A percentile compares a stretch with the other conserved stretches of the same genome.
Conservation (phyloP, 306 rosid genomes). For the Ormosia semicastrata region DNA sequence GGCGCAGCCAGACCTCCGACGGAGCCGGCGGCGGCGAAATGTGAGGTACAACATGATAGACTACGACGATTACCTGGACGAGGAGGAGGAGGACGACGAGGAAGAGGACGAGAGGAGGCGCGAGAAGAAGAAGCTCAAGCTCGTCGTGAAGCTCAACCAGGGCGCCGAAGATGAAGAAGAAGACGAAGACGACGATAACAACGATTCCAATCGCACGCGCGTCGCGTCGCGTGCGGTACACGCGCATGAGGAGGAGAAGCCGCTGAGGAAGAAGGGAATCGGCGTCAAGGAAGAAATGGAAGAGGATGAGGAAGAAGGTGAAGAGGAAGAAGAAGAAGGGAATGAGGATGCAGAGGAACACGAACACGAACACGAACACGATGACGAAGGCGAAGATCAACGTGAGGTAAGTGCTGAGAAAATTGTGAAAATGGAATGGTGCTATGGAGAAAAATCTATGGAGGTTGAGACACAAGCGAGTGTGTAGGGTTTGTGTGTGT, state of each 20-base stretch:
- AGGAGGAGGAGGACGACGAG: slow-evolving; percentile 66
- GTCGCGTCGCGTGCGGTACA: slow-evolving; percentile 39
- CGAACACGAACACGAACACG: slow-evolving; percentile 40
- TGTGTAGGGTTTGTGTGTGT: neutral
- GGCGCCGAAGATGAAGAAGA: slow-evolving; percentile 42
- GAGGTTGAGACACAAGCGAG: neutral
- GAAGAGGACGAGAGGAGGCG: slow-evolving; percentile 74
- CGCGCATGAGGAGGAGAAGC: slow-evolving; percentile 42
- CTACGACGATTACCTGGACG: slow-evolving; percentile 77
- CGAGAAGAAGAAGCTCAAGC: slow-evolving; percentile 88
- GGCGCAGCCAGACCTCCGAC: slow-evolving; percentile 54
- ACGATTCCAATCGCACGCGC: slow-evolving; percentile 24
- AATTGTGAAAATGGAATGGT: neutral
- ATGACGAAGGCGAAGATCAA: slow-evolving; percentile 39
- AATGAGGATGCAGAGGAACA: slow-evolving; percentile 32
- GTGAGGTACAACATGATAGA: slow-evolving; percentile 79
- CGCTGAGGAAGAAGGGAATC: slow-evolving; percentile 41
- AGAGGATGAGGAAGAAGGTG: slow-evolving; percentile 35
- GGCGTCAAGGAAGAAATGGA: slow-evolving; percentile 28
- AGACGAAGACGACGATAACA: slow-evolving; percentile 32
- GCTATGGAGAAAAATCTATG: neutral
- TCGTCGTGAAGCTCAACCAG: slow-evolving; percentile 77
- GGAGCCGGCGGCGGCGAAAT: slow-evolving; percentile 90
- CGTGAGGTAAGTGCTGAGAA: slow-evolving; percentile 56
- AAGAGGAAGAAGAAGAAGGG: slow-evolving; percentile 31